A percentile compares a stretch with the other conserved stretches of the same genome.
These are phyloP conservation scores for Penicillium corylophilum DNA, from an alignment of 2,329 filamentous ascomycete genomes.

Conservation along the genomic window DNA sequence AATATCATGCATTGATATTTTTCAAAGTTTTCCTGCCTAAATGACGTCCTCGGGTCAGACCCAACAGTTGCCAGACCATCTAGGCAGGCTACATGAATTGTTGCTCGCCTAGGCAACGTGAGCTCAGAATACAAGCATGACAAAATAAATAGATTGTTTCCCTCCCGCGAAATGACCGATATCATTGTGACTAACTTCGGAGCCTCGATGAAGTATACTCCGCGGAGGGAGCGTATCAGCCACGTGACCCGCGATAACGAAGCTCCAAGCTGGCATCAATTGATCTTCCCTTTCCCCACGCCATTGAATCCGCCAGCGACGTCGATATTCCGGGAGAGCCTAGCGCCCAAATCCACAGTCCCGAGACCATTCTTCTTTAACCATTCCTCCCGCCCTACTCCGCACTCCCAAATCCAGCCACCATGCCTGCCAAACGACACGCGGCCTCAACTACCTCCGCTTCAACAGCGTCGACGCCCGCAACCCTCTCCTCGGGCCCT, in stretches of 20 bases:
- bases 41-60: too few species aligned
- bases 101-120: too few species aligned
- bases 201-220: slow-evolving; percentile 1
- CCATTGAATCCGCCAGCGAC: slow-evolving; percentile 15
- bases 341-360: neutral
- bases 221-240: slow-evolving; percentile 1
- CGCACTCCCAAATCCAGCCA: slow-evolving; percentile 16
- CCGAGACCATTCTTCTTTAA: slow-evolving; percentile 24
- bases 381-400: slow-evolving; percentile 13
- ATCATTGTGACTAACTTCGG: too few species aligned
- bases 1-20: too few species aligned
- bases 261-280: slow-evolving; percentile 30
- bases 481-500: slow-evolving; percentile 35
- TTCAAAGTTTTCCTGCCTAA: too few species aligned
- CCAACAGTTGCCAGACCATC: too few species aligned
- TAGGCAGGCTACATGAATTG: too few species aligned
- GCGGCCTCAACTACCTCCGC: slow-evolving; percentile 31
- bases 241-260: slow-evolving; percentile 28
- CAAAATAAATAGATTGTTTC: neutral
- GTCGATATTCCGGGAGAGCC: neutral
- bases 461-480: slow-evolving; percentile 22
- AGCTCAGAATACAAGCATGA: neutral
- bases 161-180: too few species aligned
- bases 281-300: slow-evolving; percentile 12
- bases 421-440: slow-evolving; percentile 30